Conservation (phyloP, 768 basidiomycete species). For the Astraeus odoratus region DNA sequence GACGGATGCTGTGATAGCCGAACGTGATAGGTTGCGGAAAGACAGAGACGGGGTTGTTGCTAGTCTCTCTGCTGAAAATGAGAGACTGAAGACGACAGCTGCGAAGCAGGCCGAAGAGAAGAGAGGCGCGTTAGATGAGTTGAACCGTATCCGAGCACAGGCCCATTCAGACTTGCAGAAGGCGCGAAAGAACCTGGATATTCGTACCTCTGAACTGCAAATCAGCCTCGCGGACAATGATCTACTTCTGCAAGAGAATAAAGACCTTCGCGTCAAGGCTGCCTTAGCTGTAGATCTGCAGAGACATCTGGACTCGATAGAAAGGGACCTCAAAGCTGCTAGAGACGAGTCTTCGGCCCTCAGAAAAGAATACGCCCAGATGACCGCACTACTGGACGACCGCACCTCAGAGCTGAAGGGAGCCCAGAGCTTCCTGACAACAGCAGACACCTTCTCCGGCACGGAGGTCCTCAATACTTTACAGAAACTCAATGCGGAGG, state of each 20-base stretch:
- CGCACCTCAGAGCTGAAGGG: constrained; percentile 40
- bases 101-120: constrained; percentile 12
- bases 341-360: constrained; percentile 24
- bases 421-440: constrained; percentile 40
- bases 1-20: constrained; percentile 14
- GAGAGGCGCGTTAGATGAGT: constrained; percentile 19
- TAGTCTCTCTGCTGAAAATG: constrained; percentile 17
- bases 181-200: constrained; percentile 14
- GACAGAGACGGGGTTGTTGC: constrained; percentile 15
- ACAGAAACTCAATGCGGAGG: constrained; percentile 39
- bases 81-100: constrained; percentile 11
- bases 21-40: constrained; percentile 19
- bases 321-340: constrained; percentile 14
- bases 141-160: constrained; percentile 14
- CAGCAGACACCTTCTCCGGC: constrained; percentile 36
- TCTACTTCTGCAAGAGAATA: constrained; percentile 7
- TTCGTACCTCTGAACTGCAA: constrained; percentile 14
- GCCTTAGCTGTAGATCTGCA: constrained; percentile 7
- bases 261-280: neutral
- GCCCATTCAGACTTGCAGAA: constrained; percentile 18
- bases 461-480: constrained; percentile 40
- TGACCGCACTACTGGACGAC: constrained; percentile 28
- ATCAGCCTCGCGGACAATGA: constrained; percentile 13
- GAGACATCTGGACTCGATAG: constrained; percentile 14
- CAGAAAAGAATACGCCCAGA: constrained; percentile 22